phyloP scores from a whole-genome alignment of 2,329 filamentous ascomycete species.

The Trichoderma hamatum region DNA sequence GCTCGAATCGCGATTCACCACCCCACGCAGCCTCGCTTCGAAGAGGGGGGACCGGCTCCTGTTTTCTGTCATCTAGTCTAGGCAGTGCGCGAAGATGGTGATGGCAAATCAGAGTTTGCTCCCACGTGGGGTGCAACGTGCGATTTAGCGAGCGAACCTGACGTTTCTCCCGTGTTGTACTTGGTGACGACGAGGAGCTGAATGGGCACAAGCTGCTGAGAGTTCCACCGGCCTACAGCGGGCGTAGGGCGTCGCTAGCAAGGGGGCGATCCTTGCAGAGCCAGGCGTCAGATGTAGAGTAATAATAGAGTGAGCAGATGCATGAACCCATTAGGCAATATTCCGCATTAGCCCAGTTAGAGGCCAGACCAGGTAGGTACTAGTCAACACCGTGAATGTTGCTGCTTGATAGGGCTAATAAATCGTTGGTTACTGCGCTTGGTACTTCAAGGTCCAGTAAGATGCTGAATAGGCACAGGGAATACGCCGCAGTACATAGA shows the following conservation, averaged over 20 bases:
- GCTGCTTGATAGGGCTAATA: background rate
- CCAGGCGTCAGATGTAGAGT: conserved; percentile 15
- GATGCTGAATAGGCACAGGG: background rate
- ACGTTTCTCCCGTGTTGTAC: background rate
- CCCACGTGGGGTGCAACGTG: conserved; percentile 21
- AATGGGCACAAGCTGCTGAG: background rate
- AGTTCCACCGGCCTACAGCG: background rate
- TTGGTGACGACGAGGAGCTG: background rate
- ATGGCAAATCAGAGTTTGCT: conserved; percentile 1
- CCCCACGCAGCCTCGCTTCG: conserved; percentile 25
- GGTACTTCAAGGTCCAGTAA: background rate
- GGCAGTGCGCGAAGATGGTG: background rate
- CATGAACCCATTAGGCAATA: conserved; percentile 10
- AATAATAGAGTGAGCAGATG: background rate
- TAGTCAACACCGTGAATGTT: background rate
- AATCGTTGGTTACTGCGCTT: background rate
- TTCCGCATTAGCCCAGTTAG: background rate
- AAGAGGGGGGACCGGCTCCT: background rate
- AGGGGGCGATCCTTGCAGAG: conserved; percentile 13
- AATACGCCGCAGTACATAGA: background rate
- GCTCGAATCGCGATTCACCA: conserved; percentile 14
- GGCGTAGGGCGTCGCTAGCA: conserved; percentile 25
- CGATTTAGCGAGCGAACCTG: background rate
- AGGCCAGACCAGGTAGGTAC: no score
- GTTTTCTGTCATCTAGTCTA: background rate